Conservation (phyloP, 2,329 filamentous ascomycete species). For the Fusarium metavorans region DNA sequence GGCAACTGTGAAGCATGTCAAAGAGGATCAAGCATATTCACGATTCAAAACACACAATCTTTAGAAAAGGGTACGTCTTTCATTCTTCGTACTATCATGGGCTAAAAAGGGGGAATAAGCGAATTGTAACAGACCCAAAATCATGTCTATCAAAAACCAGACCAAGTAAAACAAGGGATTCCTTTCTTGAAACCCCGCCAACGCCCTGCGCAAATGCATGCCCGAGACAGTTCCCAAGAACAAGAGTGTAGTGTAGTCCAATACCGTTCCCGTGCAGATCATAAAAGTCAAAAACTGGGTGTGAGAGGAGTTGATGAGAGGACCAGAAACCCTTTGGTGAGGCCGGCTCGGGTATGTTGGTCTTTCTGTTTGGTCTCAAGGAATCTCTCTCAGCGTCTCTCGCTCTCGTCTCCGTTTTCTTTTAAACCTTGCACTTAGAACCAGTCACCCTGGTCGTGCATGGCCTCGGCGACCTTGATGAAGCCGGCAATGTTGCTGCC, state of each 20-base stretch:
- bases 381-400: constrained; percentile 17
- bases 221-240: constrained; percentile 36
- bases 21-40: neutral
- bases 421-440: constrained; percentile 55
- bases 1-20: neutral
- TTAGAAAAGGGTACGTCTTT: constrained; percentile 21
- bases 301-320: constrained; percentile 9
- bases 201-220: constrained; percentile 45
- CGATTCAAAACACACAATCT: neutral
- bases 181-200: constrained; percentile 40
- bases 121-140: constrained; percentile 8
- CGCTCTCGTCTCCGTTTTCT: constrained; percentile 13
- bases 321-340: constrained; percentile 35
- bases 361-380: constrained; percentile 23
- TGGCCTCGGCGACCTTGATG: constrained; percentile 93
- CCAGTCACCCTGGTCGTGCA: constrained; percentile 98
- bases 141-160: constrained; percentile 16
- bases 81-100: constrained; percentile 38
- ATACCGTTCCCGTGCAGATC: constrained; percentile 24
- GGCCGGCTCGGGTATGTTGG: constrained; percentile 41
- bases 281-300: constrained; percentile 7
- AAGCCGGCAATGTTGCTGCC: constrained; percentile 98
- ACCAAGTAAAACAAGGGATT: constrained; percentile 20
- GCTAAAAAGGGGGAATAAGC: constrained; percentile 30
- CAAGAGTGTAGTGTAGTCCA: constrained; percentile 15